Evolutionary conservation across 768 basidiomycete genomes (phyloP), one percentile per base, ranked within the genome.

Genomic region (Mycena floridula): DNA sequence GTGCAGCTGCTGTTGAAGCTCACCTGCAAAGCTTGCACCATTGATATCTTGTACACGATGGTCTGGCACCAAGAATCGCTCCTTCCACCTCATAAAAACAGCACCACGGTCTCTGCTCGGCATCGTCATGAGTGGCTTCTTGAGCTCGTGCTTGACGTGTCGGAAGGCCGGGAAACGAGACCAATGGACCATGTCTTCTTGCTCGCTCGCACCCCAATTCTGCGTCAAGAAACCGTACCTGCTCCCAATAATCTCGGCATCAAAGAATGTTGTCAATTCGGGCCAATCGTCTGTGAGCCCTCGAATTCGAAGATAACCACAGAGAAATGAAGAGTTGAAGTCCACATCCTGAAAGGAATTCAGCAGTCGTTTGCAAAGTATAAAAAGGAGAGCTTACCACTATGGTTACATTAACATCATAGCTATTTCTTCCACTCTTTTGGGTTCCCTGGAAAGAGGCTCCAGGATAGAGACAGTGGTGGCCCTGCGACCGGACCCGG

Each of bases 81-180:
- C 95, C 66, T 98, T 98, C 87, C 92, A 94, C 49, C 95, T 74
- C 85, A 98, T 91, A 61, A 97, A 98, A 24, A 93, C 81, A 21
- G 85, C 85, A 1, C 85, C 84, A 40, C 85, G 76, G 55, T 86
- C 82, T 32, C 84, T 72, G 56, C 87, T 85, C 37, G 77, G 66
- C 57, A 95, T 82, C 32, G 87, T 89, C 62, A 89, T 56, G 49
- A 82, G 75, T 0, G 91, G 90, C 57, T 78, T 72, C 59, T 82
- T 78, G 50, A 93, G 74, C 56, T 94, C 89, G 48, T 77, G 72
- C 60, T 81, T 82, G 50, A 93, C 78, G 54, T 88, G 77, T 32
- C 85, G 78, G 65, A 94, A 92, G 20, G 91, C 84, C 28, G 90
- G 90, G 68, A 97, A 97, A 36, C 93, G 81, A 27, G 79, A 76